phyloP scores from a whole-genome alignment of 2,329 filamentous ascomycete genomes.

The Hymenoscyphus fructigenus region DNA sequence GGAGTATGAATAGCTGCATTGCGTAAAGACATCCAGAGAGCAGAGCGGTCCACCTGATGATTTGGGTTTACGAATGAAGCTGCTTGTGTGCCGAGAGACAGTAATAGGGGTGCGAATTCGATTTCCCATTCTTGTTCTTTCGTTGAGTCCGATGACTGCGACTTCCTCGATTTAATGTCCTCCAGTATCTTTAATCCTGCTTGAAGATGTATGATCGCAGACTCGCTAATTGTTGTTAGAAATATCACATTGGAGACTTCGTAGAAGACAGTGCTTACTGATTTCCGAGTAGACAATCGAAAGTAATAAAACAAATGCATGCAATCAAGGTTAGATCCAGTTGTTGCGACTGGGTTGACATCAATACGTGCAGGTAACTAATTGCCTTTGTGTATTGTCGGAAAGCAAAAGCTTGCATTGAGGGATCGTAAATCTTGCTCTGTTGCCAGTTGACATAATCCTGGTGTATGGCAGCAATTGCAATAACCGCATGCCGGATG shows the following conservation, averaged over 20 bases:
- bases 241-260: background rate
- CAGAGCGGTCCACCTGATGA: conserved; percentile 23
- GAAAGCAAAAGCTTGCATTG: conserved; percentile 47
- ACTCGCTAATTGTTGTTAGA: conserved; percentile 23
- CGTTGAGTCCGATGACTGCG: background rate
- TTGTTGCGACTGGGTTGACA: conserved; percentile 26
- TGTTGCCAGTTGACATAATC: conserved; percentile 41
- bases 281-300: conserved; percentile 45
- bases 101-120: conserved; percentile 28
- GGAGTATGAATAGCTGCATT: conserved; percentile 19
- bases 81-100: conserved; percentile 32
- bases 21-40: conserved; percentile 27
- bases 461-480: conserved; percentile 34
- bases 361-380: conserved; percentile 33
- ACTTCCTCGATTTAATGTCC: conserved; percentile 23
- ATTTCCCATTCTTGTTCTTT: conserved; percentile 24
- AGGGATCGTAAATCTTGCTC: conserved; percentile 40
- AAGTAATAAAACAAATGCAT: conserved; percentile 64
- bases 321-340: conserved; percentile 53
- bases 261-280: conserved; percentile 21
- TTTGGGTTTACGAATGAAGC: conserved; percentile 31
- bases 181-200: conserved; percentile 32
- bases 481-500: conserved; percentile 32
- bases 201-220: conserved; percentile 32
- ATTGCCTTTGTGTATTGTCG: conserved; percentile 59